Percentiles rank a stretch among this genome's conserved stretches.
phyloP scores from a whole-genome alignment of 345 rosid species.

The Syzygium aqueum region DNA sequence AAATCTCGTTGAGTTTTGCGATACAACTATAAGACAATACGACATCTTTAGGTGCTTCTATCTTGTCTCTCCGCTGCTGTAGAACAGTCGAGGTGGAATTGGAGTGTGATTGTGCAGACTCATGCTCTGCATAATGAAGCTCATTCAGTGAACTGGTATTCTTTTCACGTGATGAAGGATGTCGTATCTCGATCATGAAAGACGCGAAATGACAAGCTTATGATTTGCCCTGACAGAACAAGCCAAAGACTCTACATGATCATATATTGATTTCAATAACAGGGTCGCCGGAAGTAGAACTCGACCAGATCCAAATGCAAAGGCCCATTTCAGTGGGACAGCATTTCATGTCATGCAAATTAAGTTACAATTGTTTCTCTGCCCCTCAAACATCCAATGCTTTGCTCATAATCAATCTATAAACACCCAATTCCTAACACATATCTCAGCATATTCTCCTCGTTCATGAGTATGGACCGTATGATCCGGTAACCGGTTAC shows the following conservation, averaged over 20 bases:
- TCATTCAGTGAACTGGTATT: neutral
- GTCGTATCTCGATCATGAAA: neutral
- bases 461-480: neutral
- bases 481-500: neutral
- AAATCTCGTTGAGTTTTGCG: neutral
- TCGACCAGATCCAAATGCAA: neutral
- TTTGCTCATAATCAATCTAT: neutral
- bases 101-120: neutral
- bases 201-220: neutral
- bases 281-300: neutral
- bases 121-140: neutral
- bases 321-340: neutral
- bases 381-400: neutral
- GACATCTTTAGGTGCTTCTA: neutral
- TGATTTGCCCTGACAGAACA: neutral
- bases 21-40: neutral
- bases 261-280: neutral
- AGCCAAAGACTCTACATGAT: neutral
- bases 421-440: neutral
- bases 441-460: neutral
- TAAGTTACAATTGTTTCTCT: neutral
- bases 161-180: neutral
- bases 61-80: neutral
- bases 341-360: neutral
- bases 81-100: neutral